These are phyloP conservation scores for Mycena rebaudengoi DNA, from an alignment of 768 basidiomycete species.

Conservation along the genomic window DNA sequence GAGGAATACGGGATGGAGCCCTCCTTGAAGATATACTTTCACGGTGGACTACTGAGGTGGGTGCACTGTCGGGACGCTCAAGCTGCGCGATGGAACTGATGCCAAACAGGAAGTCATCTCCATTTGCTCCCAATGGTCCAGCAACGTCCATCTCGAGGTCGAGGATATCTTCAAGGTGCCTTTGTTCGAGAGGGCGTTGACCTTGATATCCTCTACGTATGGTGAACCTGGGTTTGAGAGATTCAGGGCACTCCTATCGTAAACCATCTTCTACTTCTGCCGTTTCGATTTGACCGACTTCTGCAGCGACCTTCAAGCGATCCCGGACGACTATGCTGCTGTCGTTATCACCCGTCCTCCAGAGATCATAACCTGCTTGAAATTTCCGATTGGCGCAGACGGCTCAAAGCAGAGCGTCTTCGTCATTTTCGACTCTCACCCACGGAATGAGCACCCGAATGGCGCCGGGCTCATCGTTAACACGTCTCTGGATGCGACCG, in stretches of 20 bases:
- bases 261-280: not conserved
- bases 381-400: conserved; percentile 35
- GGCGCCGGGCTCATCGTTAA: conserved; percentile 70
- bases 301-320: conserved; percentile 38
- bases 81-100: not conserved
- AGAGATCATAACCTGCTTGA: conserved; percentile 68
- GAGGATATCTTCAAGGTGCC: conserved; percentile 59
- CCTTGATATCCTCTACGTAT: conserved; percentile 43
- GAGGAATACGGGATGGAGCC: conserved; percentile 33
- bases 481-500: conserved; percentile 52
- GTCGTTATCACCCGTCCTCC: conserved; percentile 75
- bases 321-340: conserved; percentile 38
- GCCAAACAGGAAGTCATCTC: conserved; percentile 58
- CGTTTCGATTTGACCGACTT: not conserved
- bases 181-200: conserved; percentile 54
- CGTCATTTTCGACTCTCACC: conserved; percentile 74
- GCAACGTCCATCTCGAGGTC: conserved; percentile 61
- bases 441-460: conserved; percentile 62
- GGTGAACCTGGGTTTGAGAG: conserved; percentile 44
- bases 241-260: conserved; percentile 47
- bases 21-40: conserved; percentile 45
- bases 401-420: conserved; percentile 44
- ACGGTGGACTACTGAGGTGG: conserved; percentile 47
- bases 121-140: conserved; percentile 66
- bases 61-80: not conserved